Conservation (phyloP, 2,329 filamentous ascomycete species). For the Cladophialophora immunda region DNA sequence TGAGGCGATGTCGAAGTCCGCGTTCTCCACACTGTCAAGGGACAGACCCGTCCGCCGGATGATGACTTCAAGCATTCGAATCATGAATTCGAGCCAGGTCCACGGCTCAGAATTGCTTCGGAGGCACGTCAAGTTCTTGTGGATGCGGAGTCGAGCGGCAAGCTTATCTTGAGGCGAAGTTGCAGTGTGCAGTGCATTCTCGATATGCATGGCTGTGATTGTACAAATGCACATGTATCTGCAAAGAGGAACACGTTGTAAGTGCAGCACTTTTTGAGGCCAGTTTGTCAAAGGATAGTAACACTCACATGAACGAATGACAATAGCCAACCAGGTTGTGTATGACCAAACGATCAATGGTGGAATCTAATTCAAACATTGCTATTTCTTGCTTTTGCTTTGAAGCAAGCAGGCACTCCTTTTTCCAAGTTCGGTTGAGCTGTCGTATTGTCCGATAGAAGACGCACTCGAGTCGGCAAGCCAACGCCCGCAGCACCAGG, state of each 20-base stretch:
- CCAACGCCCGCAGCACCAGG: background rate
- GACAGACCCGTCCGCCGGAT: background rate
- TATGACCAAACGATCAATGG: background rate
- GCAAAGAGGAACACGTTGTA: too few relatives aligned
- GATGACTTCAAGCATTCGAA: background rate
- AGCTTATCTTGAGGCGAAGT: background rate
- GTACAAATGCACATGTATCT: background rate
- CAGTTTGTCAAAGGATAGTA: too few relatives aligned
- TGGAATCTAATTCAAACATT: background rate
- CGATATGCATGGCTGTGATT: background rate
- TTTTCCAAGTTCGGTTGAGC: background rate
- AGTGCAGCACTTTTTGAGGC: too few relatives aligned
- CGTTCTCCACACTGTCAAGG: too few relatives aligned
- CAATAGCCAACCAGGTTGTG: background rate
- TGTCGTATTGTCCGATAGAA: background rate
- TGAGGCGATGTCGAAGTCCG: too few relatives aligned
- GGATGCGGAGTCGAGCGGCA: background rate
- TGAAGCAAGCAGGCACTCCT: too few relatives aligned
- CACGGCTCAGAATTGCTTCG: background rate
- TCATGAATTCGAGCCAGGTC: background rate
- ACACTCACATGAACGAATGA: background rate
- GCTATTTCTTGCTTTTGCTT: background rate
- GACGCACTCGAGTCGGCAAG: background rate
- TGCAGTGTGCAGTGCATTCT: background rate
- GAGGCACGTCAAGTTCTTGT: background rate